Percentiles rank a stretch among this genome's conserved stretches.
These are phyloP conservation scores for Coprinopsis cinerea DNA, from an alignment of 768 basidiomycete genomes.

Conservation along the genomic window DNA sequence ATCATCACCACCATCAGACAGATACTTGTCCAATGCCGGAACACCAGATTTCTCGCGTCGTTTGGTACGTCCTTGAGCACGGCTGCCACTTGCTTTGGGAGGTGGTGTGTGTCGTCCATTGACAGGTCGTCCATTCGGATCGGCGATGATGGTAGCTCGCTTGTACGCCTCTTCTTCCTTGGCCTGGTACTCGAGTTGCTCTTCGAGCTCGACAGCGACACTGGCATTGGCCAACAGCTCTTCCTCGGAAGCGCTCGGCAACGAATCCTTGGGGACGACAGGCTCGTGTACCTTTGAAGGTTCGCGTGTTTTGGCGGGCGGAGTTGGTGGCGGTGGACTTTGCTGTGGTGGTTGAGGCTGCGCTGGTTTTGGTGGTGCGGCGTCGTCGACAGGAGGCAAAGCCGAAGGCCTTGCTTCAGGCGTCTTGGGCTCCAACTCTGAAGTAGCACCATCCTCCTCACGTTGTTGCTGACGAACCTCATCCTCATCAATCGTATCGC, in stretches of 20 bases:
- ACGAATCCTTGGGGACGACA: conserved; percentile 10
- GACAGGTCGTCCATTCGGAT: conserved; percentile 15
- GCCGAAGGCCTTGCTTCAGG: conserved; percentile 57
- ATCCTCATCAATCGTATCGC: conserved; percentile 14
- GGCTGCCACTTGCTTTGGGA: conserved; percentile 20
- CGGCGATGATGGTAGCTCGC: conserved; percentile 14
- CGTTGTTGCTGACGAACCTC: neutral
- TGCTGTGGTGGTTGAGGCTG: neutral
- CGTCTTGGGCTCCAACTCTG: conserved; percentile 60
- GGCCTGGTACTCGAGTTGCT: neutral
- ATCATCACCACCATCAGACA: conserved; percentile 49
- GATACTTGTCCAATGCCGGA: conserved; percentile 68
- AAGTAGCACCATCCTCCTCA: conserved; percentile 27
- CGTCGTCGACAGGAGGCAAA: conserved; percentile 19
- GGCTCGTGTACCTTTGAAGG: conserved; percentile 7
- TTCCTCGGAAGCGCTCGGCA: neutral
- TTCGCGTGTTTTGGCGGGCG: conserved; percentile 1
- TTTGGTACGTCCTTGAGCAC: conserved; percentile 23
- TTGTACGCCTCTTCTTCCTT: neutral
- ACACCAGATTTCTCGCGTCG: conserved; percentile 82
- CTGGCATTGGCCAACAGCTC: conserved; percentile 7
- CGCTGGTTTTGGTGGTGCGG: neutral
- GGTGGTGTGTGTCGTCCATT: conserved; percentile 10
- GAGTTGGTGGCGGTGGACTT: neutral
- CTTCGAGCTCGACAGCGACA: conserved; percentile 4